phyloP scores from a whole-genome alignment of 192 early-diverging fungal genomes.

The Coemansia sp. region DNA sequence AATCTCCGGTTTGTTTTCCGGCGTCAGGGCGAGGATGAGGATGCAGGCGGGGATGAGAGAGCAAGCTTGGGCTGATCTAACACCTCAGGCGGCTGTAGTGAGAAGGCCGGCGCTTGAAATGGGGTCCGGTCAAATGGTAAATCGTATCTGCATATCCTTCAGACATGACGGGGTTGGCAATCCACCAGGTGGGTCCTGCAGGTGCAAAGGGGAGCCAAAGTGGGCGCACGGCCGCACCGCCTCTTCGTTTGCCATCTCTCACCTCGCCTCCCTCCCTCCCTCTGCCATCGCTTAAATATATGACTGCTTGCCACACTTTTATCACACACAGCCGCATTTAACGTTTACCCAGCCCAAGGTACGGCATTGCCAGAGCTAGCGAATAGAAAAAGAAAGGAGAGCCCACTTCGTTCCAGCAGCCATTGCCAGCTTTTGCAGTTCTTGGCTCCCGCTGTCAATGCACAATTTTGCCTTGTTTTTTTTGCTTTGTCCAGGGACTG shows the following conservation, averaged over 20 bases:
- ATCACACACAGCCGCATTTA: not conserved
- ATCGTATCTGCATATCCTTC: slow-evolving; percentile 19
- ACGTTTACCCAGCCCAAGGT: not conserved
- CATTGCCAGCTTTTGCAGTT: not conserved
- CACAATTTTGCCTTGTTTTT: not conserved
- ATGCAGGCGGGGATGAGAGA: not conserved
- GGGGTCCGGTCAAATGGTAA: slow-evolving; percentile 1
- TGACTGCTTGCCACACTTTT: not conserved
- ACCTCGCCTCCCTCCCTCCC: not conserved
- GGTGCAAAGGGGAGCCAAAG: not conserved
- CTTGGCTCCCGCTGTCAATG: not conserved
- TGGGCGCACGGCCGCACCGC: not conserved
- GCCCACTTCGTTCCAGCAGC: not conserved
- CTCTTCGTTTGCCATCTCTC: not conserved
- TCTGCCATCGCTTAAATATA: not conserved
- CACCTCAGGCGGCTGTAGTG: not conserved
- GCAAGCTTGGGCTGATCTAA: not conserved
- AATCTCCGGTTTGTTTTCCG: not conserved
- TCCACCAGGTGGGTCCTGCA: slow-evolving; percentile 4
- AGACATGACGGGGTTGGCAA: not conserved
- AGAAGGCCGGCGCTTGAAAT: not conserved
- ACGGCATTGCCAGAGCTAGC: not conserved
- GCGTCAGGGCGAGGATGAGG: not conserved
- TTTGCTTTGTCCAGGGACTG: not conserved
- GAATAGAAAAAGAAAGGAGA: not conserved